Conservation (phyloP, 768 basidiomycete genomes). For the Cystobasidium ongulense region DNA sequence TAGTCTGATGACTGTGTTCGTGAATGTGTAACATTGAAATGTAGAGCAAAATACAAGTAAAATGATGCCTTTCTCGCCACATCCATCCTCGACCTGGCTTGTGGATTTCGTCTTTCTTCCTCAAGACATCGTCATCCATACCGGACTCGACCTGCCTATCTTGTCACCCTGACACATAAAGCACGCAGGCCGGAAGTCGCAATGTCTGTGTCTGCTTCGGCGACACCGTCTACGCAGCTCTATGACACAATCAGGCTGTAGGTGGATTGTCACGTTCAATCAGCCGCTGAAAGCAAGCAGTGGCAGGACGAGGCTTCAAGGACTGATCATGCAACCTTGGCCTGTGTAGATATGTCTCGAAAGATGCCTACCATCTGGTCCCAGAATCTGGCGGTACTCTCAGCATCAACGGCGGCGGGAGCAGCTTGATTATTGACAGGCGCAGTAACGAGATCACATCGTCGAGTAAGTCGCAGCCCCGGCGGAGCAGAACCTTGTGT, state of each 20-base stretch:
- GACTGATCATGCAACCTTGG: not conserved
- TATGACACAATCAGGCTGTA: conserved; percentile 11
- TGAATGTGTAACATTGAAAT: no score
- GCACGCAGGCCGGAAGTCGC: not conserved
- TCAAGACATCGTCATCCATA: not conserved
- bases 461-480: conserved; percentile 43
- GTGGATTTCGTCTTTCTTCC: not conserved
- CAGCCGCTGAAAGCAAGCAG: not conserved
- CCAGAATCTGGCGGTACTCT: conserved; percentile 32
- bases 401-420: not conserved
- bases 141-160: not conserved
- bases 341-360: conserved; percentile 27
- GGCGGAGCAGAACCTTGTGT: not conserved
- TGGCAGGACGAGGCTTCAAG: not conserved
- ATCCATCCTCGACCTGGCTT: no score
- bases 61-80: no score
- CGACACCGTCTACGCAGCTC: not conserved
- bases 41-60: no score
- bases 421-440: conserved; percentile 47
- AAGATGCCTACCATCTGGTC: conserved; percentile 36
- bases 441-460: conserved; percentile 45
- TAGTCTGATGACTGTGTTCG: no score
- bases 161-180: not conserved
- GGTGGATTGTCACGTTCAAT: not conserved
- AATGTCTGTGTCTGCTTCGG: not conserved